Conservation (phyloP, 2,329 filamentous ascomycete genomes). For the Rutstroemia sp. region DNA sequence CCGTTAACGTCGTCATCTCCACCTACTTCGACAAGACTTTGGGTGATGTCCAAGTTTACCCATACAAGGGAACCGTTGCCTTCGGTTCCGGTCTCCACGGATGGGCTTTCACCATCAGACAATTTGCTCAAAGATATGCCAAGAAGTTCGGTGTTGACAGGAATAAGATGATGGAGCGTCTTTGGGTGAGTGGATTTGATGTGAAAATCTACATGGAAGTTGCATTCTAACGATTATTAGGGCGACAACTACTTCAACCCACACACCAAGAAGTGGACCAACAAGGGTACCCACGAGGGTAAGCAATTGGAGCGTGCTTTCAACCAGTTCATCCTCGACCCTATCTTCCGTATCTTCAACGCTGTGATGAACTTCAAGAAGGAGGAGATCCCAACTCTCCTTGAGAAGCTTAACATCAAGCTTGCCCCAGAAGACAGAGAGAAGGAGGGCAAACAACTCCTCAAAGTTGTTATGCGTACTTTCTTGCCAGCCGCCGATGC, state of each 20-base stretch:
- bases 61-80: constrained; percentile 93
- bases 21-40: constrained; percentile 97
- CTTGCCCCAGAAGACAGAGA: constrained; percentile 79
- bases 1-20: constrained; percentile 99
- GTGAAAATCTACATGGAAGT: background rate
- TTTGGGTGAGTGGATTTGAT: constrained; percentile 62
- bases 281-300: constrained; percentile 72
- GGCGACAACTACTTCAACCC: constrained; percentile 99
- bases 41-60: constrained; percentile 98
- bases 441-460: constrained; percentile 92
- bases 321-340: constrained; percentile 99
- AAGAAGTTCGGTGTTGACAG: constrained; percentile 99
- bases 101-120: constrained; percentile 98
- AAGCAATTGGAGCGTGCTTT: constrained; percentile 94
- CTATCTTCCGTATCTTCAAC: constrained; percentile 98
- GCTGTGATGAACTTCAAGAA: constrained; percentile 98
- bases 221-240: constrained; percentile 31
- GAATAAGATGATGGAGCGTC: constrained; percentile 99
- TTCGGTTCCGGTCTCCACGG: constrained; percentile 99
- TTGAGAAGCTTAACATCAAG: constrained; percentile 94
- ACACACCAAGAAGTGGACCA: constrained; percentile 99
- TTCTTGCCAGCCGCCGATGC: constrained; percentile 98
- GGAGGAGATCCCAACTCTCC: constrained; percentile 75
- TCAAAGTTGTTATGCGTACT: constrained; percentile 97
- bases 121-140: constrained; percentile 92